These are phyloP conservation scores for Xylaria palmicola DNA, from an alignment of 495 filamentous ascomycete species.

Conservation along the genomic window DNA sequence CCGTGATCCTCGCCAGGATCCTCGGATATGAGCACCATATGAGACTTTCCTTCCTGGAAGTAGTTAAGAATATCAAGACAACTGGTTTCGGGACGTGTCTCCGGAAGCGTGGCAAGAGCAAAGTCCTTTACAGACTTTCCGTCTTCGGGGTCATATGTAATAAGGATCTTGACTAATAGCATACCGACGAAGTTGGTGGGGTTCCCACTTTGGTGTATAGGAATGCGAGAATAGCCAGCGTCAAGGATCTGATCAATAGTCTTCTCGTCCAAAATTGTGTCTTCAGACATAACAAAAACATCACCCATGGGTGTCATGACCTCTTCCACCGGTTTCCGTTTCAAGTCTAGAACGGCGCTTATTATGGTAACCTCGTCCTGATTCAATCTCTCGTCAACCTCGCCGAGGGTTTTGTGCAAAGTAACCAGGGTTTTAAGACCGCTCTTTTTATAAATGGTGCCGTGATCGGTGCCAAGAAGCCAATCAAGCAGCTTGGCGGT, in stretches of 20 bases:
- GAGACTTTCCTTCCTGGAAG: conserved; percentile 98
- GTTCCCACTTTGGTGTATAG: conserved; percentile 85
- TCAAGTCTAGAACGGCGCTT: conserved; percentile 90
- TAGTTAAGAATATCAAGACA: conserved; percentile 99
- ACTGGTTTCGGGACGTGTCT: conserved; percentile 91
- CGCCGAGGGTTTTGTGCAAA: conserved; percentile 85
- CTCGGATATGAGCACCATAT: conserved; percentile 96
- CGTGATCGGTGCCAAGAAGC: conserved; percentile 87
- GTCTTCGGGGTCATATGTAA: conserved; percentile 97
- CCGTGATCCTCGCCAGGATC: conserved; percentile 84
- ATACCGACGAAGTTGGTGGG: conserved; percentile 89
- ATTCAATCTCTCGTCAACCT: conserved; percentile 84
- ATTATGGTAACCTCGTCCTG: conserved; percentile 99
- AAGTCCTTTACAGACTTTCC: conserved; percentile 81
- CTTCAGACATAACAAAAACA: conserved; percentile 91
- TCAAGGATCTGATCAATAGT: conserved; percentile 92
- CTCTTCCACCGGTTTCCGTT: conserved; percentile 88
- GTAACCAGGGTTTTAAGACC: conserved; percentile 80
- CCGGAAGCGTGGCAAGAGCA: conserved; percentile 86
- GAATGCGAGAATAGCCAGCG: conserved; percentile 92
- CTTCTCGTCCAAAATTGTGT: conserved; percentile 83
- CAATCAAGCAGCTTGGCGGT: conserved; percentile 86
- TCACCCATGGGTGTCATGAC: conserved; percentile 99
- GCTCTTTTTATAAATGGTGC: conserved; percentile 93
- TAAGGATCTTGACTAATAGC: conserved; percentile 96